These are phyloP conservation scores for Daldinia decipiens DNA, from an alignment of 495 filamentous ascomycete genomes.

Conservation along the genomic window DNA sequence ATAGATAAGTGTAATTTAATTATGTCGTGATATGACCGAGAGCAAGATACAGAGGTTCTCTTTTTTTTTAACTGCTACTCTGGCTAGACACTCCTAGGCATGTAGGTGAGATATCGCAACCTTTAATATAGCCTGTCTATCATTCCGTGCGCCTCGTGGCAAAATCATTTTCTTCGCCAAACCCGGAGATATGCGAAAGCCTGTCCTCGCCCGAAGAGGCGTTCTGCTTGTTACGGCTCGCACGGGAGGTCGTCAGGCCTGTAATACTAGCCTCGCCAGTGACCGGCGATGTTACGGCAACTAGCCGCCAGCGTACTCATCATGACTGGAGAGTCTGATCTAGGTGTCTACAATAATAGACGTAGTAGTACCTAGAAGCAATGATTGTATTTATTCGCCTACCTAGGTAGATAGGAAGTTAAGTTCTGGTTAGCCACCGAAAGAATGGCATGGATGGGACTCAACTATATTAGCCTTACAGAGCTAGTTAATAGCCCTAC, in stretches of 20 bases:
- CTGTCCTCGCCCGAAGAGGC: conserved; percentile 22
- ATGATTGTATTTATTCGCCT: neutral
- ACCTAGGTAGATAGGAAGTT: neutral
- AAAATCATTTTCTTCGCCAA: neutral
- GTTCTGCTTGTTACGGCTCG: neutral
- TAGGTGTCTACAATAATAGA: neutral
- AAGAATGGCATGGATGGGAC: neutral
- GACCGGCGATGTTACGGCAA: neutral
- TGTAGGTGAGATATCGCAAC: neutral
- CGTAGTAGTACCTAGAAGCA: neutral
- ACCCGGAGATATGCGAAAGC: conserved; percentile 14
- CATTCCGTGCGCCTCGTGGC: neutral
- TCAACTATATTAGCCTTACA: neutral
- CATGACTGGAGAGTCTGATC: neutral
- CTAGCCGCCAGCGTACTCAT: neutral
- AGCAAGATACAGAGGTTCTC: neutral
- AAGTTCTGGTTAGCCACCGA: neutral
- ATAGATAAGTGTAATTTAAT: neutral
- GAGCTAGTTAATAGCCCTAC: neutral
- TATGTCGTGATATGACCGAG: neutral
- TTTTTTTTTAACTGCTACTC: neutral
- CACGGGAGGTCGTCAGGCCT: neutral
- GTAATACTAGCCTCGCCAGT: neutral
- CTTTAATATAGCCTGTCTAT: neutral
- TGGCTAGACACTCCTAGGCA: neutral